These are phyloP conservation scores for Scalesia atractyloides DNA, from an alignment of 129 eudicot species.

Conservation along the genomic window DNA sequence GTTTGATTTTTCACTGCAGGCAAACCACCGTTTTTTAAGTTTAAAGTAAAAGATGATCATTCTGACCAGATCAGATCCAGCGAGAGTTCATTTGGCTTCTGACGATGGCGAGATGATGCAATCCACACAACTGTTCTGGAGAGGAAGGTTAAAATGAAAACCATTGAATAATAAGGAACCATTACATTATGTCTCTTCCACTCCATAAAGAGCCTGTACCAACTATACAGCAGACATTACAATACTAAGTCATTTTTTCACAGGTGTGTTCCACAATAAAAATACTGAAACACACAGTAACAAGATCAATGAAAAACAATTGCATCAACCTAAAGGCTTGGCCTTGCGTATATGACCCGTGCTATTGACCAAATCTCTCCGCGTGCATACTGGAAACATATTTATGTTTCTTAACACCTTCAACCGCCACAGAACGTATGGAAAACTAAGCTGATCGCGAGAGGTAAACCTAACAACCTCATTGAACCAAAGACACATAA, in stretches of 20 bases:
- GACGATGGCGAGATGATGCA: no score
- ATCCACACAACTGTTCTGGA: neutral
- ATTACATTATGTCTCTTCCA: no score
- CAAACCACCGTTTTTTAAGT: no score
- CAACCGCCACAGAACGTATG: slow-evolving; percentile 87
- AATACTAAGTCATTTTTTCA: slow-evolving; percentile 17
- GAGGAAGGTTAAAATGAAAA: no score
- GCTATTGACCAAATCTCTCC: slow-evolving; percentile 97
- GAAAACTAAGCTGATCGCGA: slow-evolving; percentile 97
- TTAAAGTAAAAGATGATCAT: no score
- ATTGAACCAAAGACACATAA: slow-evolving; percentile 95
- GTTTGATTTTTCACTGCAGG: no score
- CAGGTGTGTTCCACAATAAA: slow-evolving; percentile 11
- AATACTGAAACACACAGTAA: neutral
- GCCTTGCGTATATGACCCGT: slow-evolving; percentile 98
- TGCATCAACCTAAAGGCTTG: slow-evolving; percentile 68
- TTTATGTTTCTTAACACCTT: slow-evolving; percentile 65
- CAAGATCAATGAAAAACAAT: slow-evolving; percentile 5
- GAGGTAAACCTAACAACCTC: slow-evolving; percentile 99
- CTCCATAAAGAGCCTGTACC: slow-evolving; percentile 15
- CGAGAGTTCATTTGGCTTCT: no score
- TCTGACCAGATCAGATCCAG: no score
- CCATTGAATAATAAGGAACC: no score
- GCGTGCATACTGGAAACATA: slow-evolving; percentile 93
- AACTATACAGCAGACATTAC: no score